A percentile compares a stretch with the other conserved stretches of the same genome.
Evolutionary conservation across 1,284 basidiomycete species (phyloP).

Genomic region (Porogramme epimiltina): DNA sequence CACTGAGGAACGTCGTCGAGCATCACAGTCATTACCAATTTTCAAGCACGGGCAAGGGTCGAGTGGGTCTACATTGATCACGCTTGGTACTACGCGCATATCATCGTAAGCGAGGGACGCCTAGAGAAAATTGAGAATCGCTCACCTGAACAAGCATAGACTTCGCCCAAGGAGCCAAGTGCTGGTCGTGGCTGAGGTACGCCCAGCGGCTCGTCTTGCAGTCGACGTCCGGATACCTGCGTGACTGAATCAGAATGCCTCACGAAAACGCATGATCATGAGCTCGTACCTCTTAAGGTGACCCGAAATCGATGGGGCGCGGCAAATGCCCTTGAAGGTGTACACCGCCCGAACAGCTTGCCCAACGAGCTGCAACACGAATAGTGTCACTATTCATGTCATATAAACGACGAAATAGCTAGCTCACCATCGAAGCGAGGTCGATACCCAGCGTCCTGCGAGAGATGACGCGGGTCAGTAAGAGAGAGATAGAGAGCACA

Average conservation of each 20-base stretch:
- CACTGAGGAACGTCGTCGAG: too few relatives aligned
- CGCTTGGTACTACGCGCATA: neutral
- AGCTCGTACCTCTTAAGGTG: constrained; percentile 43
- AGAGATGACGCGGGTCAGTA: neutral
- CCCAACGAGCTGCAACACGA: constrained; percentile 38
- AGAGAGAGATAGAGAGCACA: too few relatives aligned
- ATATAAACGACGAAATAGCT: constrained; percentile 6
- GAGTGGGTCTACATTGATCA: neutral
- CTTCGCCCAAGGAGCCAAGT: constrained; percentile 52
- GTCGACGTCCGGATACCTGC: constrained; percentile 29
- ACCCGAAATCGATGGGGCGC: constrained; percentile 56
- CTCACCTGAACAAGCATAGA: constrained; percentile 48
- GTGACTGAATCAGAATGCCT: neutral
- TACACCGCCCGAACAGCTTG: constrained; percentile 53
- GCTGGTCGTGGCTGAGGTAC: constrained; percentile 48
- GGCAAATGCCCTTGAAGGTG: constrained; percentile 47
- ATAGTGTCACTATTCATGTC: neutral
- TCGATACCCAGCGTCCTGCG: constrained; percentile 55
- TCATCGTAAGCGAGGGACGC: neutral
- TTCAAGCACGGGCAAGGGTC: too few relatives aligned
- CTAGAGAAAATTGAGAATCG: neutral
- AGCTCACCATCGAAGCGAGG: constrained; percentile 53
- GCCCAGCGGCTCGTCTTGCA: constrained; percentile 37
- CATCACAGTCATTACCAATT: too few relatives aligned
- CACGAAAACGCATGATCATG: neutral